These are phyloP conservation scores for Pharus latifolius DNA, from an alignment of 176 grass and related monocot genomes.

Conservation along the genomic window DNA sequence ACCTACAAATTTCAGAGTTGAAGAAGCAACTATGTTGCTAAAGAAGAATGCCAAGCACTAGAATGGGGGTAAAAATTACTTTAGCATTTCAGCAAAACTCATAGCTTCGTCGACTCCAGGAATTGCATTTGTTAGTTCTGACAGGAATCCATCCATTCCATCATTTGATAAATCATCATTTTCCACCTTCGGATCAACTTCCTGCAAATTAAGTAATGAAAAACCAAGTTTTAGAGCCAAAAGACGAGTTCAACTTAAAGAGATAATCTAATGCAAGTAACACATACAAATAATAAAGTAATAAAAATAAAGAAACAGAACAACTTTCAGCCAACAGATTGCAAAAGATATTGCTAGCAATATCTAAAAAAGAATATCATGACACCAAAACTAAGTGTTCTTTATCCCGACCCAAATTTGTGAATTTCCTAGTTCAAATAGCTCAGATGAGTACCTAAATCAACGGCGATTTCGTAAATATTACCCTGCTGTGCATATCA, in stretches of 20 bases:
- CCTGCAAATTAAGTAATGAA: conserved; percentile 34
- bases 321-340: not conserved
- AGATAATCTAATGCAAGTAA: not conserved
- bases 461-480: no score
- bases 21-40: not conserved
- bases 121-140: conserved; percentile 92
- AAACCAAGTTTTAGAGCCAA: not conserved
- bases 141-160: conserved; percentile 92
- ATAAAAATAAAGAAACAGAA: not conserved
- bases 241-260: not conserved
- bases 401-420: conserved; percentile 9
- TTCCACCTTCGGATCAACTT: conserved; percentile 96
- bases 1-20: not conserved
- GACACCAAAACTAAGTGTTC: not conserved
- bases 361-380: not conserved
- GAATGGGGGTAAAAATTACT: conserved; percentile 35
- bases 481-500: no score
- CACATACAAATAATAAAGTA: not conserved
- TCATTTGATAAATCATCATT: conserved; percentile 79
- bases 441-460: not conserved
- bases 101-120: conserved; percentile 99
- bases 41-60: conserved; percentile 5
- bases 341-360: not conserved
- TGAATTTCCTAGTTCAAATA: conserved; percentile 1
- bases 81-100: conserved; percentile 99